Conservation (phyloP, 768 basidiomycete species). For the Galerina sulciceps region DNA sequence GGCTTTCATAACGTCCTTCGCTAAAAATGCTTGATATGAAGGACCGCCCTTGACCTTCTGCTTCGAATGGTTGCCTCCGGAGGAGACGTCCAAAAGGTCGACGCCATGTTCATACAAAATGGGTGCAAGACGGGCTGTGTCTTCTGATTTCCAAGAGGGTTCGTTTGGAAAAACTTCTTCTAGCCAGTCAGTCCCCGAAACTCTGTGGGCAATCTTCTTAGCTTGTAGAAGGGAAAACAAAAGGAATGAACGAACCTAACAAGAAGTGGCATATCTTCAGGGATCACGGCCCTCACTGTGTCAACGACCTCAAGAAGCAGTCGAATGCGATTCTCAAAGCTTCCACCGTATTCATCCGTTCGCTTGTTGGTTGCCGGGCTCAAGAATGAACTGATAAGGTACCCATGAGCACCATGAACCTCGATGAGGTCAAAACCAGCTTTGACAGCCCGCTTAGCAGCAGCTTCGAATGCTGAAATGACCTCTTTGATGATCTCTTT, state of each 20-base stretch:
- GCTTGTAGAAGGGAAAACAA: too few species aligned
- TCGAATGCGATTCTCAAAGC: conserved; percentile 71
- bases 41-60: conserved; percentile 40
- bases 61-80: conserved; percentile 57
- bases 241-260: conserved; percentile 46
- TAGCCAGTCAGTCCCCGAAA: conserved; percentile 70
- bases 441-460: conserved; percentile 53
- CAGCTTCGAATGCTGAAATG: conserved; percentile 57
- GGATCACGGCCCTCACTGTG: conserved; percentile 62
- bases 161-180: conserved; percentile 60
- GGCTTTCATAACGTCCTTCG: conserved; percentile 52
- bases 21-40: conserved; percentile 60
- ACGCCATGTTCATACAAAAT: conserved; percentile 69
- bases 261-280: conserved; percentile 69
- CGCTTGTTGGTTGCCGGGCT: conserved; percentile 66
- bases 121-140: conserved; percentile 63
- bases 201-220: too few species aligned
- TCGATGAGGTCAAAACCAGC: conserved; percentile 69
- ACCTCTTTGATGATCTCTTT: conserved; percentile 59
- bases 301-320: conserved; percentile 67
- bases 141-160: conserved; percentile 54
- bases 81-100: conserved; percentile 76
- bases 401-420: conserved; percentile 70
- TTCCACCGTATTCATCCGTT: conserved; percentile 73
- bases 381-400: conserved; percentile 59